Evolutionary conservation across 352 stramenopile species (phyloP), one percentile per base, ranked within the genome.

Genomic region (Phytophthora lateralis): DNA sequence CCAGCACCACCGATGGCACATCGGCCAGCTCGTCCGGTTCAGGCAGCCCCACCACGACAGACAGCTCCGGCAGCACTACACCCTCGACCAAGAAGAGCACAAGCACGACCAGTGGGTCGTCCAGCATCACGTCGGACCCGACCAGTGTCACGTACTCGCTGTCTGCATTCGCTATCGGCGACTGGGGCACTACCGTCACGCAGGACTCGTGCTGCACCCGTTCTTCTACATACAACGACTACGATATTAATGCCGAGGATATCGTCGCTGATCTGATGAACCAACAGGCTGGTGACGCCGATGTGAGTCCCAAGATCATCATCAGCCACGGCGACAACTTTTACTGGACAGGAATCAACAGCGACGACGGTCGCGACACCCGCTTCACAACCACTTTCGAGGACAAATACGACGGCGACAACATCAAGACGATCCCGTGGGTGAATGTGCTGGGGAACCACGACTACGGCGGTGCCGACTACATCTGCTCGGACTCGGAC

Each of bases 391-490:
- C 60, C 15, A 88, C 78, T 7, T 89, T 88, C 26, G 79, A 89
- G 62, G 61, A 69, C 38, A 86, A 84, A 47, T 88, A 78, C 52
- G 72, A 78, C 12, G 75, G 77, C 10, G 42, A 63, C 45, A 72
- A 80, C 52, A 71, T 89, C 14, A 78, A 69, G 24, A 78, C 66
- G 10, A 61, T 89, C 14, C 76, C 75, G 21, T 89, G 79, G 78
- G 70, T 89, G 41, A 89, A 88, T 39, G 78, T 88, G n/a, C 58
- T 89, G 49, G 78, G 78, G 21, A 89, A 89, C 66, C 79, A 89
- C 73, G 79, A 89, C 61, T 86, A 88, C 59, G 79, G 79, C 32
- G 79, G 79, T 2, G 75, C 70, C 50, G 76, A 76, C 56, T 89
- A 80, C 74, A 78, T 89, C 14, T 89, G 79, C 53, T 71, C 66